phyloP scores from a whole-genome alignment of 306 rosid species.

The Prunus mira region DNA sequence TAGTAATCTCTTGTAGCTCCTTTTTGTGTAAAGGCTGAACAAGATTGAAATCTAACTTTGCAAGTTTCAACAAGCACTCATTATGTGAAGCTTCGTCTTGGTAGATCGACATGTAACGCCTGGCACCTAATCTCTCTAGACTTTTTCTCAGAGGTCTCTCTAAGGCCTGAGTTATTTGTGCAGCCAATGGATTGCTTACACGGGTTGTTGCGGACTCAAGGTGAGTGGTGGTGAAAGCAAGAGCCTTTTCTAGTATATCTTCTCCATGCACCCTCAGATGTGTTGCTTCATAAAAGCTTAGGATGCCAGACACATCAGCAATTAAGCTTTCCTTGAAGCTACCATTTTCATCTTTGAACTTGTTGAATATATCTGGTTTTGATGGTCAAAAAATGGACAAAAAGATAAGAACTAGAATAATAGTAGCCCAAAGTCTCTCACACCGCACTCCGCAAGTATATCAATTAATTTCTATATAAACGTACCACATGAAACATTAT shows the following conservation, averaged over 20 bases:
- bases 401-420: too few species aligned
- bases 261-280: slow-evolving; percentile 18
- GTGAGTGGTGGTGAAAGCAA: slow-evolving; percentile 13
- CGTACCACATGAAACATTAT: slow-evolving; percentile 26
- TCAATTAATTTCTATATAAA: not conserved
- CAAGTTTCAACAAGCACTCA: slow-evolving; percentile 16
- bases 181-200: not conserved
- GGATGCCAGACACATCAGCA: not conserved
- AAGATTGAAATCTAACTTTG: slow-evolving; percentile 33
- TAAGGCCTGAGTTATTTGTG: slow-evolving; percentile 17
- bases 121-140: slow-evolving; percentile 12
- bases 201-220: not conserved
- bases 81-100: slow-evolving; percentile 21
- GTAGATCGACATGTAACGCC: slow-evolving; percentile 12
- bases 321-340: slow-evolving; percentile 6
- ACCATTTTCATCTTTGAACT: slow-evolving; percentile 19
- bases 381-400: too few species aligned
- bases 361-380: slow-evolving; percentile 1
- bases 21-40: slow-evolving; percentile 24
- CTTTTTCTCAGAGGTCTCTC: slow-evolving; percentile 15
- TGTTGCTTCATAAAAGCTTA: slow-evolving; percentile 23
- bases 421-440: too few species aligned
- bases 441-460: too few species aligned
- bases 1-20: slow-evolving; percentile 15
- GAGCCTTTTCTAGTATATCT: slow-evolving; percentile 11